Evolutionary conservation across 331 rosid genomes (phyloP).

Genomic region (Erythrophleum ivorense): DNA sequence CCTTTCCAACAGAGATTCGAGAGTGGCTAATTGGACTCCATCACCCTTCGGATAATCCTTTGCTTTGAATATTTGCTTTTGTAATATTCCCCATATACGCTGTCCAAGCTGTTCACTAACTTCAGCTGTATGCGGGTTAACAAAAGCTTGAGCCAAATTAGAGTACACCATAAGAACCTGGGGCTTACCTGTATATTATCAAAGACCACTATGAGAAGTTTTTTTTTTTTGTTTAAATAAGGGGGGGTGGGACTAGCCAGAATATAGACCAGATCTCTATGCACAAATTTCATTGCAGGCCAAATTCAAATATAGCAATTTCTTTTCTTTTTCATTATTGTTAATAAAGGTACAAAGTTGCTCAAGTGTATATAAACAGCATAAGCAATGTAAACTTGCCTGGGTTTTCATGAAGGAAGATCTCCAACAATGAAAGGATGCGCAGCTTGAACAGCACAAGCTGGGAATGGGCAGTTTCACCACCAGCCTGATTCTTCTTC

Average conservation of each 20-base stretch:
- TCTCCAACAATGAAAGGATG: conserved; percentile 87
- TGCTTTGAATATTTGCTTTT: conserved; percentile 78
- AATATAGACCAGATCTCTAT: background rate
- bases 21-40: conserved; percentile 61
- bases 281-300: background rate
- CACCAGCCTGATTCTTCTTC: conserved; percentile 76
- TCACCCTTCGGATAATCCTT: conserved; percentile 88
- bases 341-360: conserved; percentile 1
- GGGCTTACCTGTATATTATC: conserved; percentile 67
- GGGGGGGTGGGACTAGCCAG: background rate
- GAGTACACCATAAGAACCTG: conserved; percentile 78
- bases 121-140: conserved; percentile 80
- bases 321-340: background rate
- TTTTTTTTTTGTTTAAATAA: background rate
- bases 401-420: conserved; percentile 92
- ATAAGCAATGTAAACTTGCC: conserved; percentile 51
- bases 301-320: background rate
- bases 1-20: conserved; percentile 79
- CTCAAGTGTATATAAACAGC: background rate
- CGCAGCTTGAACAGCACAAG: conserved; percentile 90
- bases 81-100: conserved; percentile 91
- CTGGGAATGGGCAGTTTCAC: conserved; percentile 88
- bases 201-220: conserved; percentile 32
- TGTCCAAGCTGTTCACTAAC: conserved; percentile 91
- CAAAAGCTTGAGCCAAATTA: conserved; percentile 73